These are phyloP conservation scores for Cnidoscolus chayamansa DNA, from an alignment of 441 rosid genomes.

Conservation along the genomic window DNA sequence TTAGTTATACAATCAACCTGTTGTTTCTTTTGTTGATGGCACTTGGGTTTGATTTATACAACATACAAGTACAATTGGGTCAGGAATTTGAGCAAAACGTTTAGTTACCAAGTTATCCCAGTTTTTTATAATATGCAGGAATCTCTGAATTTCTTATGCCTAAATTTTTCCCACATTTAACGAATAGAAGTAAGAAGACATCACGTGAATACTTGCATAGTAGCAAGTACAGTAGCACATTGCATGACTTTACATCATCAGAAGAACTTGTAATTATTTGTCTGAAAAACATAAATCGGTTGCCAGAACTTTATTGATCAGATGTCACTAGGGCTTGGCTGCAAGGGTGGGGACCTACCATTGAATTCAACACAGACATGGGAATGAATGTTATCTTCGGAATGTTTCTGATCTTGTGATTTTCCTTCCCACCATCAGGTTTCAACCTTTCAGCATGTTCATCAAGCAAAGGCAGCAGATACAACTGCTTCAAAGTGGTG, in stretches of 20 bases:
- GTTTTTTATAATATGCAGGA: background rate
- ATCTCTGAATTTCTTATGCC: background rate
- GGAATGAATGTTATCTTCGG: constrained; percentile 27
- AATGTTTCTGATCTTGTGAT: constrained; percentile 39
- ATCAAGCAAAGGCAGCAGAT: constrained; percentile 39
- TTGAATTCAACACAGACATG: constrained; percentile 22
- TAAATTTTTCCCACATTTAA: background rate
- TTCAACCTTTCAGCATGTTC: constrained; percentile 35
- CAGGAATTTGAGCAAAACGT: background rate
- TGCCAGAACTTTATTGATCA: constrained; percentile 14
- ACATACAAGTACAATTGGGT: background rate
- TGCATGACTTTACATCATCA: background rate
- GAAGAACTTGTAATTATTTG: background rate
- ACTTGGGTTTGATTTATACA: background rate
- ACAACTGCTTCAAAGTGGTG: constrained; percentile 32
- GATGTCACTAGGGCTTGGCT: constrained; percentile 12
- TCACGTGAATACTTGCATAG: background rate
- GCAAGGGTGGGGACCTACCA: constrained; percentile 3
- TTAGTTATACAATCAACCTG: background rate
- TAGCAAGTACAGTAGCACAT: background rate
- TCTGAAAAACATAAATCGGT: constrained; percentile 10
- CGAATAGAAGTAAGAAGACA: background rate
- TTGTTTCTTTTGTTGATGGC: background rate
- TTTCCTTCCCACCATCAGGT: constrained; percentile 40
- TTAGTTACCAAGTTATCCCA: background rate